Evolutionary conservation across 495 filamentous ascomycete genomes (phyloP), one percentile per base, ranked within the genome.

Genomic region (Diplogelasinospora grovesii): DNA sequence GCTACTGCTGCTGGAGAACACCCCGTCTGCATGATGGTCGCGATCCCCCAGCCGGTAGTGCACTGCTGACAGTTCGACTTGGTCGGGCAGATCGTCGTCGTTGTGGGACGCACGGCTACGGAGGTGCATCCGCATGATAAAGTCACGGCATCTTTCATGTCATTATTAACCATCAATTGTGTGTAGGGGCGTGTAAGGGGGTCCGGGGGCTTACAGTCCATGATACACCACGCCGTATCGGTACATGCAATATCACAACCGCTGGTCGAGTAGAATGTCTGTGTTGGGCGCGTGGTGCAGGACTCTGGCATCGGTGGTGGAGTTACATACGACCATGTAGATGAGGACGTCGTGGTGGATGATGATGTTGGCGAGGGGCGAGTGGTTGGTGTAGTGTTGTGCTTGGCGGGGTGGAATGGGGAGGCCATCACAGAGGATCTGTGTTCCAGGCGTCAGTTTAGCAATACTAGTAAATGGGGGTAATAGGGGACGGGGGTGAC

Each of bases 111-210:
- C n/a, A 50, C 39, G 5, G 35, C 40, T 1, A 37, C 43, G 3
- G 38, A 21, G n/a, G 26, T 21, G 27, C 53, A 56, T n/a, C 53
- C 50, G 43, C 53, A 53, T 2, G 53, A 48, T 13, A 49, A 22
- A 2, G 37, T 39, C 14, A 52, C 29, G 27, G 14, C 36, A 8
- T 18, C 9, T 6, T 31, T 9, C 2, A 9, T 18, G 10, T 16
- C 21, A 10, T 10, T 10, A 21, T 15, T 23, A 0, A n/a, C n/a
- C n/a, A n/a, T 2, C 24, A 16, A 8, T 18, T 14, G 1, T 20
- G 3, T 10, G 14, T 31, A 5, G 15, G 11, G 32, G n/a, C n/a
- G n/a, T n/a, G n/a, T n/a, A 3, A 15, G 21, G 8, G 43, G 4
- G 22, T 14, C 3, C 16, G 9, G 4, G 5, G 26, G 24, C 43